Conservation (phyloP, 225 moss, liverwort and hornwort genomes). For the Climacium dendroides region DNA sequence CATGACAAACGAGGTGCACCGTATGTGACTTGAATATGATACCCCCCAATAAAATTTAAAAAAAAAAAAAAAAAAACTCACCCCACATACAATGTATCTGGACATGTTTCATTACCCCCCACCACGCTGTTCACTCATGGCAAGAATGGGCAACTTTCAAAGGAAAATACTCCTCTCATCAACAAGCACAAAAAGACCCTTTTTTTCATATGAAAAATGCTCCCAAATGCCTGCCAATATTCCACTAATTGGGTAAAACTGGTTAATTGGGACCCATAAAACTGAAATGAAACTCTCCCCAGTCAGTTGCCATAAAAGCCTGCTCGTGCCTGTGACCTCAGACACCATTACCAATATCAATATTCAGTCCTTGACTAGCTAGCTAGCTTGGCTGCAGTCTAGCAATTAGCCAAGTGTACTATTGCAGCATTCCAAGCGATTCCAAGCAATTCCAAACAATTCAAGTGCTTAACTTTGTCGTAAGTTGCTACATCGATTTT, state of each 20-base stretch:
- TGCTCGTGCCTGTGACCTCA: background rate
- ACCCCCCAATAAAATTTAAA: background rate
- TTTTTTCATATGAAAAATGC: background rate
- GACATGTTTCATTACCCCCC: background rate
- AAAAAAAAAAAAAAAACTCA: background rate
- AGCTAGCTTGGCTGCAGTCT: background rate
- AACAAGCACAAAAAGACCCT: background rate
- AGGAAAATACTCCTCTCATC: background rate
- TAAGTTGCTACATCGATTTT: background rate
- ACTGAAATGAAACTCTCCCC: background rate
- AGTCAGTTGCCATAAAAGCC: background rate
- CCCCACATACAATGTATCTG: background rate
- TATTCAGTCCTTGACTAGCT: background rate
- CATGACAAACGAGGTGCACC: background rate
- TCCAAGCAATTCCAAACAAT: background rate
- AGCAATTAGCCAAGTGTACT: background rate
- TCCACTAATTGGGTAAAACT: background rate
- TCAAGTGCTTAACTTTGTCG: background rate
- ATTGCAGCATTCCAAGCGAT: background rate
- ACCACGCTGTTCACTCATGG: no score
- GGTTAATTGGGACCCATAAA: background rate
- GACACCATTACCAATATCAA: background rate
- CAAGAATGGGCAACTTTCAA: background rate
- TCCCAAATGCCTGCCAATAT: background rate
- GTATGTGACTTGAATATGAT: background rate